A percentile compares a stretch with the other conserved stretches of the same genome.
Evolutionary conservation across 768 basidiomycete genomes (phyloP).

Genomic region (Mycena olivaceomarginata): DNA sequence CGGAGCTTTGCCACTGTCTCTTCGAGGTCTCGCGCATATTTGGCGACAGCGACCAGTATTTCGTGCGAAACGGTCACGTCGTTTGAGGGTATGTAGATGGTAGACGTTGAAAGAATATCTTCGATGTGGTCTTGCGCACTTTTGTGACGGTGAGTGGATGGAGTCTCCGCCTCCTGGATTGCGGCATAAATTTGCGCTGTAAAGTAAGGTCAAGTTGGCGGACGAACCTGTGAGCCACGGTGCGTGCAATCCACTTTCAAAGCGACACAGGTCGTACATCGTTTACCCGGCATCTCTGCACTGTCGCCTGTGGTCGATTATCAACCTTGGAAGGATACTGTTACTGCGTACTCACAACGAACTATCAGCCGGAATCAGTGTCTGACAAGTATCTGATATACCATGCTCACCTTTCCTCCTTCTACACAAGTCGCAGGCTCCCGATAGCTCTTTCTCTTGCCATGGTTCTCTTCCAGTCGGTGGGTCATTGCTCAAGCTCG

Average conservation of each 20-base stretch:
- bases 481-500: no score
- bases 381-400: no score
- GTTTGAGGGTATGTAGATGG: not conserved
- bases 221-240: not conserved
- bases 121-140: not conserved
- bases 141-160: not conserved
- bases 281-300: not conserved
- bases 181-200: not conserved
- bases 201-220: no score
- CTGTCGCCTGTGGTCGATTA: not conserved
- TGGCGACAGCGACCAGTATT: not conserved
- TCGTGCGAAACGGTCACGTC: not conserved
- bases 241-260: not conserved
- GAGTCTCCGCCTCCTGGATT: not conserved
- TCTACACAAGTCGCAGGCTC: no score
- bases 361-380: no score
- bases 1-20: not conserved
- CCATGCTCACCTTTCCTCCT: no score
- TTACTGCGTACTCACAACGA: no score
- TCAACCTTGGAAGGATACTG: no score
- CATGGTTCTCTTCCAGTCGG: no score
- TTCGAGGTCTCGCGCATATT: not conserved
- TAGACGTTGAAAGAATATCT: not conserved
- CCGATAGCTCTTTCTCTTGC: no score
- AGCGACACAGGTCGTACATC: not conserved